Evolutionary conservation across 2,329 filamentous ascomycete species (phyloP), one percentile per base, ranked within the genome.

Genomic region (Ceratocystis lukuohia): DNA sequence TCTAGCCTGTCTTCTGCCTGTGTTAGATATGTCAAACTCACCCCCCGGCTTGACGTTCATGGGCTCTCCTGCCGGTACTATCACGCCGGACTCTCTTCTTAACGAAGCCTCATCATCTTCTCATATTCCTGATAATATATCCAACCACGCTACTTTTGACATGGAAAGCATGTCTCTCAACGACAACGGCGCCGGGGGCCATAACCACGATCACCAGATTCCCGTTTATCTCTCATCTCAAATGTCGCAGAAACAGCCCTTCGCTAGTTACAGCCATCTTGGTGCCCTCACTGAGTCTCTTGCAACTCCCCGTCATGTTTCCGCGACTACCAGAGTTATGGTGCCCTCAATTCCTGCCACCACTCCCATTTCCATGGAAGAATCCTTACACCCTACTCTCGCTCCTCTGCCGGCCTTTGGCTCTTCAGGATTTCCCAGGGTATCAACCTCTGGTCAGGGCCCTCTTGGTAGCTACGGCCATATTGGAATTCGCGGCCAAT

Each of bases 21-120:
- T 59, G 56, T 59, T 59, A 12, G 56, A 48, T 25, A 48, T 48
- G n/a, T 63, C 61, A 17, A 63, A 30, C 25, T 50, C 65, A 25
- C 65, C 65, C 45, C 65, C 65, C 33, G 59, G 65, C 45, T 30
- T 66, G 17, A 66, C 65, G 30, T 66, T 66, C 37, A 22, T 50
- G 25, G 61, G 46, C 44, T 63, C 44, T 20, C 61, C 61, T 20
- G 44, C 61, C 25, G 25, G 44, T 30, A 46, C 61, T 28, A 50
- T 48, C 22, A 63, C 61, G 7, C 61, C 61, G 12, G 45, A 50
- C 25, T 50, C 25, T 17, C 22, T 63, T 63, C 61, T 22, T 20
- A 59, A 59, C 30, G 56, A 59, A 59, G 56, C 15, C 56, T n/a
- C 30, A 59, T 30, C 30, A 37, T 30, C 30, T 59, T 10, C 56